Evolutionary conservation across 257 asterid genomes (phyloP), one percentile per base, ranked within the genome.

Genomic region (Rhazya stricta): DNA sequence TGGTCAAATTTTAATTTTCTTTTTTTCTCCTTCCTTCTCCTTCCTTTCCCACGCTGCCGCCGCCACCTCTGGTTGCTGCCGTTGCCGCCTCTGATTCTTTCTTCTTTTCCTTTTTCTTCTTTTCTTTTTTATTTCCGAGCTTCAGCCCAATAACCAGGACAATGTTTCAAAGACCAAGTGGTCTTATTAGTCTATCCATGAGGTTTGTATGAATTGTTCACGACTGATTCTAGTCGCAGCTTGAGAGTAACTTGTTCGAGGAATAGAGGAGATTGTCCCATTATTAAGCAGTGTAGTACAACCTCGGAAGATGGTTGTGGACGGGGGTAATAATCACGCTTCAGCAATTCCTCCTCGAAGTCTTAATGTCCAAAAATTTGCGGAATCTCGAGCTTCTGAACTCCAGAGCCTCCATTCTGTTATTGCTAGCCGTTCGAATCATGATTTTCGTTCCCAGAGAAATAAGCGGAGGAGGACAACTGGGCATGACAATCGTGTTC

Each of bases 381-480:
- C 84, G 0, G 94, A 90, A 79, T 85, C 97, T 80, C 89, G 97
- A 71, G 90, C 96, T 67, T 67, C 91, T 72, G 97, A 94, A 78
- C 90, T 94, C 9, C 86, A 79, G 77, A 11, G 89, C 60, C 96
- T 94, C 69, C 96, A 91, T 75, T 79, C 91, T 46, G 46, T 90
- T 67, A 83, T 94, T 77, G 79, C 90, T 72, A 80, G 74, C 51
- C 91, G 97, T 65, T 76, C 86, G 71, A 77, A 78, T 66, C 86
- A 89, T 79, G 89, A 94, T 83, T 94, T 91, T 66, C 86, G 85
- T 30, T 81, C 86, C 0, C 86, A 68, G 77, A 86, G 96, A 85
- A 86, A 89, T 78, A 93, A 93, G 88, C 86, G 98, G 80, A 85
- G 89, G 81, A 85, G 97, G 85, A 93, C 98, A 32, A 88, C 96